Conservation (phyloP, 2,329 filamentous ascomycete genomes). For the Colletotrichum falcatum region DNA sequence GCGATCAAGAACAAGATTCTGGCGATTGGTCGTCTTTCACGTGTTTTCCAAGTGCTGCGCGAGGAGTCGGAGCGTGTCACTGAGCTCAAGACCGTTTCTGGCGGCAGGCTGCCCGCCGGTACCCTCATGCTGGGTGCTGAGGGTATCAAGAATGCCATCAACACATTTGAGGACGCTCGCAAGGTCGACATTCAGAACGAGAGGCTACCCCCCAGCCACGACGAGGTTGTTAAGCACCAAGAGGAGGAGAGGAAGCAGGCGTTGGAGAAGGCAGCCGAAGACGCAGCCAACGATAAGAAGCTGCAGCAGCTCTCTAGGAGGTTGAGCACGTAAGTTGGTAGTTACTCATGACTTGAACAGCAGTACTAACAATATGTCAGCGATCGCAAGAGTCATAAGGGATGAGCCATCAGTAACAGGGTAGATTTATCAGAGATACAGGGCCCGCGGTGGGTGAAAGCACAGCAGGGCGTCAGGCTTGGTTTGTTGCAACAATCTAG, state of each 20-base stretch:
- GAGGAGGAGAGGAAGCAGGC: constrained; percentile 86
- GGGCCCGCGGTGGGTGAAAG: constrained; percentile 24
- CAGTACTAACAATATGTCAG: constrained; percentile 41
- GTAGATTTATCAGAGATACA: constrained; percentile 32
- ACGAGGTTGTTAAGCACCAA: constrained; percentile 87
- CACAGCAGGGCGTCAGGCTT: constrained; percentile 35
- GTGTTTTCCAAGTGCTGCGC: constrained; percentile 97
- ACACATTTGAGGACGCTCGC: constrained; percentile 93
- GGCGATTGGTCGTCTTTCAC: constrained; percentile 94
- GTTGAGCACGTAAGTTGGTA: constrained; percentile 90
- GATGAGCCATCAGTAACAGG: constrained; percentile 17
- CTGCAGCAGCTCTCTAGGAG: constrained; percentile 88
- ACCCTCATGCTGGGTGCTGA: constrained; percentile 98
- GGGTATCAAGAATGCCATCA: constrained; percentile 98
- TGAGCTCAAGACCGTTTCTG: constrained; percentile 96
- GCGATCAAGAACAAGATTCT: constrained; percentile 99
- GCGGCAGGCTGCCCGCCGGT: constrained; percentile 90
- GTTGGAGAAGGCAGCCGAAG: constrained; percentile 84
- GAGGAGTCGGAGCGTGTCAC: constrained; percentile 98
- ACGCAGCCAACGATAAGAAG: constrained; percentile 92
- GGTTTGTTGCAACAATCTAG: constrained; percentile 32
- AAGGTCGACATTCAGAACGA: constrained; percentile 99
- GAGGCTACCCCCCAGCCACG: constrained; percentile 88
- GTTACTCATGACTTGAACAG: constrained; percentile 39
- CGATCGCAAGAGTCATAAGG: constrained; percentile 49